Evolutionary conservation across 2,329 filamentous ascomycete genomes (phyloP).

Genomic region (Trichoderma semiorbis): DNA sequence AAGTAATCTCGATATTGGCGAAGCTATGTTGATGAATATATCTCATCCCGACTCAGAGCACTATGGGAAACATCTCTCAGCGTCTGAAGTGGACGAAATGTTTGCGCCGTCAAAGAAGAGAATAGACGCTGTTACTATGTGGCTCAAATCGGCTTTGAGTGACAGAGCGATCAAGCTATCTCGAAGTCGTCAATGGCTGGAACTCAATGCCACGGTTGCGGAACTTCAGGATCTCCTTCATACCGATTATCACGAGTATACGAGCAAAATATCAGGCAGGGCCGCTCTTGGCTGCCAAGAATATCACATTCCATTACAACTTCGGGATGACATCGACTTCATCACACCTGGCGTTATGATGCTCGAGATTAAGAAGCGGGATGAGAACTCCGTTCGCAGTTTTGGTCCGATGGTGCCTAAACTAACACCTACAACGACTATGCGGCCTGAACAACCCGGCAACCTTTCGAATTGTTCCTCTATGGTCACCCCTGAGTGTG

Average conservation of each 20-base stretch:
- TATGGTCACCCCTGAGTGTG: slow-evolving; percentile 55
- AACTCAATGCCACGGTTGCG: slow-evolving; percentile 9
- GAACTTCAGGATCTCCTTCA: slow-evolving; percentile 49
- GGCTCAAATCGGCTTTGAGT: slow-evolving; percentile 51
- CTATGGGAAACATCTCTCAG: slow-evolving; percentile 46
- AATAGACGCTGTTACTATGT: slow-evolving; percentile 47
- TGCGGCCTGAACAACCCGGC: not conserved
- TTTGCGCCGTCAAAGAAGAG: slow-evolving; percentile 43
- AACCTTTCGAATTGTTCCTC: not conserved
- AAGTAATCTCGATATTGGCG: slow-evolving; percentile 37
- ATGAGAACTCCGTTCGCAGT: not conserved
- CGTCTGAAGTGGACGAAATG: slow-evolving; percentile 39
- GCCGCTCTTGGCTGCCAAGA: slow-evolving; percentile 32
- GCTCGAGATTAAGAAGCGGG: not conserved
- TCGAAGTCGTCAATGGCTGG: slow-evolving; percentile 43
- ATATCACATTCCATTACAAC: slow-evolving; percentile 38
- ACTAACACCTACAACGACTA: not conserved
- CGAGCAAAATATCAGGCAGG: slow-evolving; percentile 22
- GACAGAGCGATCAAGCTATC: slow-evolving; percentile 46
- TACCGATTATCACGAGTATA: slow-evolving; percentile 48
- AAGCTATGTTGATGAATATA: slow-evolving; percentile 41
- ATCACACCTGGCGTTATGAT: slow-evolving; percentile 35
- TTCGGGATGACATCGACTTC: slow-evolving; percentile 38
- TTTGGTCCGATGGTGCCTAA: not conserved
- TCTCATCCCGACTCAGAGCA: slow-evolving; percentile 41